A percentile compares a stretch with the other conserved stretches of the same genome.
These are phyloP conservation scores for Phalaenopsis equestris DNA, from an alignment of 106 monocot genomes.

Conservation along the genomic window DNA sequence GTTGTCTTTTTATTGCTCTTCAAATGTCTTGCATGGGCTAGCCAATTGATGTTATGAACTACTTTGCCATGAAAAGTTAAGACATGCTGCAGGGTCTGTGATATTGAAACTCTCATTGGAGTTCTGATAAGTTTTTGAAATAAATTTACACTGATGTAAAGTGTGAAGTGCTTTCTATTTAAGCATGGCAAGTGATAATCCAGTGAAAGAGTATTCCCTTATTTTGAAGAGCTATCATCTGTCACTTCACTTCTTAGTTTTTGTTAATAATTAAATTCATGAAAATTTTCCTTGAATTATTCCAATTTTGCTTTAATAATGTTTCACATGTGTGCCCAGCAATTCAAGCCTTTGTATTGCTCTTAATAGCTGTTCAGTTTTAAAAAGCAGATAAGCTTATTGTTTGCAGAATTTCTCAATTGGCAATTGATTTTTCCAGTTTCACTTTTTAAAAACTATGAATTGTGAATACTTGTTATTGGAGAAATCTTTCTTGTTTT, in stretches of 20 bases:
- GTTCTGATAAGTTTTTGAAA: neutral
- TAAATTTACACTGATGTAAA: neutral
- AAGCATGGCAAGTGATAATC: neutral
- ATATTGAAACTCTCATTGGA: neutral
- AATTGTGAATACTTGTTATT: neutral
- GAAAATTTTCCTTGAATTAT: neutral
- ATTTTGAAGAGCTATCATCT: neutral
- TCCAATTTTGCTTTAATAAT: constrained; percentile 1
- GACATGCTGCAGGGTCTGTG: neutral
- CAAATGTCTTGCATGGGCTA: neutral
- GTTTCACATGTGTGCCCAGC: neutral
- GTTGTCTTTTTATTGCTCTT: neutral
- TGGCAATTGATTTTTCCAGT: neutral
- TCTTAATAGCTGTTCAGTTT: neutral
- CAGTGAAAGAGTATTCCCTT: neutral
- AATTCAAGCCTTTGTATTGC: neutral
- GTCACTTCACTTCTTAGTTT: neutral
- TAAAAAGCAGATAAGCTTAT: neutral
- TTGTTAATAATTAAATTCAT: neutral
- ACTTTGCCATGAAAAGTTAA: neutral
- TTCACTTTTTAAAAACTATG: neutral
- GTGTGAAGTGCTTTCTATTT: neutral
- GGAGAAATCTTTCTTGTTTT: neutral
- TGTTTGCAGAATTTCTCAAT: neutral
- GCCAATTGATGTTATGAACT: neutral